Evolutionary conservation across 495 filamentous ascomycete species (phyloP).

Genomic region (Penicillium alfredii): DNA sequence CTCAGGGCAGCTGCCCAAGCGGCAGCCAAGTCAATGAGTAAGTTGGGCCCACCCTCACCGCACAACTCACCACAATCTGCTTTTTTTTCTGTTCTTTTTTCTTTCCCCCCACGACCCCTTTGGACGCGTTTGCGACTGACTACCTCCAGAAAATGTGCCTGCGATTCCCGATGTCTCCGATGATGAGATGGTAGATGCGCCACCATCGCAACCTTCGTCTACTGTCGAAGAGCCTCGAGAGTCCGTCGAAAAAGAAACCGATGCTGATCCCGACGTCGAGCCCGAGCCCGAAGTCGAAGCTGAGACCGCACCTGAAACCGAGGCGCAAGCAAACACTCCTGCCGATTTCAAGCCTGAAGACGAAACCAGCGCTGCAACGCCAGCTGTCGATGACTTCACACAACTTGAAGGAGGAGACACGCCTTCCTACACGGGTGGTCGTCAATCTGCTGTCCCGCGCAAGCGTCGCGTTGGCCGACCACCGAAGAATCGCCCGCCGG

Average conservation of each 20-base stretch:
- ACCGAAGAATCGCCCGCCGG: conserved; percentile 73
- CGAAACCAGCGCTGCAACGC: conserved; percentile 27
- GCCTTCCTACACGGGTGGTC: conserved; percentile 27
- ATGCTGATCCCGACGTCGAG: conserved; percentile 19
- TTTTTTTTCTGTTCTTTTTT: not conserved
- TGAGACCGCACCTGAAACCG: conserved; percentile 21
- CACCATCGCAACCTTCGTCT: conserved; percentile 34
- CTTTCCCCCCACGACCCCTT: conserved; percentile 3
- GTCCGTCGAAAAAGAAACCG: conserved; percentile 23
- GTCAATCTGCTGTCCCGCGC: conserved; percentile 54
- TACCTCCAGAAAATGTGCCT: conserved; percentile 39
- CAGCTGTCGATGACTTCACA: conserved; percentile 34
- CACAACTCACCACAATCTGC: not conserved
- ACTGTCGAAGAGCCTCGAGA: conserved; percentile 26
- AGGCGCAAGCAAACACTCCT: conserved; percentile 11
- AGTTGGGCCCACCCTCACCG: conserved; percentile 6
- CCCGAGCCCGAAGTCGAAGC: conserved; percentile 29
- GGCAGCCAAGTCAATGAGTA: conserved; percentile 45
- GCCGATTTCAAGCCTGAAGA: conserved; percentile 26
- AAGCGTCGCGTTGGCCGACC: conserved; percentile 80
- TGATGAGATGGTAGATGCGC: conserved; percentile 43
- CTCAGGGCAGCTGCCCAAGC: conserved; percentile 45
- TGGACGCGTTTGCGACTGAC: conserved; percentile 23
- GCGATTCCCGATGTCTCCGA: conserved; percentile 41
- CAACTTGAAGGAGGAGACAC: conserved; percentile 29